Conservation (phyloP, 2,329 filamentous ascomycete genomes). For the Parafenestella ontariensis region DNA sequence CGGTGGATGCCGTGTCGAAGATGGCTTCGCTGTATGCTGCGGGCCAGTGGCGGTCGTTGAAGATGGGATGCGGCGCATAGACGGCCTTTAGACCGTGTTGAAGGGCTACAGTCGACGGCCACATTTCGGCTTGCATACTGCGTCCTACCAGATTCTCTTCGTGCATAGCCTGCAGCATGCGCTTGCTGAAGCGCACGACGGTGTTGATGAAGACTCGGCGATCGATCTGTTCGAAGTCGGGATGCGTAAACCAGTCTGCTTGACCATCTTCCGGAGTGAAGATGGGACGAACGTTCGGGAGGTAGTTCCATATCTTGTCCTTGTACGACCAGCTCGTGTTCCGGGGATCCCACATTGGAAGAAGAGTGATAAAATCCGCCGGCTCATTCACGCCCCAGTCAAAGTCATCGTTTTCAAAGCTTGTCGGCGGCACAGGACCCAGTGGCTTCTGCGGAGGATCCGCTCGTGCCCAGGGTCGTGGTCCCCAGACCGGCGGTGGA, state of each 20-base stretch:
- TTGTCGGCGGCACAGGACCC: slow-evolving; percentile 75
- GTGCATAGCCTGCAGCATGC: slow-evolving; percentile 86
- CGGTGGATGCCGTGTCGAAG: slow-evolving; percentile 67
- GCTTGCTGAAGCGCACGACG: slow-evolving; percentile 80
- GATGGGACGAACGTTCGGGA: slow-evolving; percentile 70
- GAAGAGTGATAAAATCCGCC: slow-evolving; percentile 89
- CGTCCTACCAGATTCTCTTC: slow-evolving; percentile 86
- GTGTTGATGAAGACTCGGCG: slow-evolving; percentile 90
- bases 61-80: slow-evolving; percentile 87
- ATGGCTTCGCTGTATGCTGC: slow-evolving; percentile 76
- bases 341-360: slow-evolving; percentile 89
- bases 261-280: slow-evolving; percentile 82
- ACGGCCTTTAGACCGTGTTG: slow-evolving; percentile 95
- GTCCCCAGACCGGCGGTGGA: slow-evolving; percentile 80
- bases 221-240: slow-evolving; percentile 58
- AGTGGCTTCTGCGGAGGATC: slow-evolving; percentile 73
- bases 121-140: slow-evolving; percentile 96
- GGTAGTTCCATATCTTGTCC: slow-evolving; percentile 59
- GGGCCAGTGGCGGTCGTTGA: slow-evolving; percentile 87
- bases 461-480: slow-evolving; percentile 66
- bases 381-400: slow-evolving; percentile 89
- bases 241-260: slow-evolving; percentile 61
- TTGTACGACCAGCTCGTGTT: slow-evolving; percentile 77
- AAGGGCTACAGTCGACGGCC: slow-evolving; percentile 84
- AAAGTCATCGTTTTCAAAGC: slow-evolving; percentile 80